A percentile compares a stretch with the other conserved stretches of the same genome.
These are phyloP conservation scores for Tulasnella sp. DNA, from an alignment of 768 basidiomycete genomes.

Conservation along the genomic window DNA sequence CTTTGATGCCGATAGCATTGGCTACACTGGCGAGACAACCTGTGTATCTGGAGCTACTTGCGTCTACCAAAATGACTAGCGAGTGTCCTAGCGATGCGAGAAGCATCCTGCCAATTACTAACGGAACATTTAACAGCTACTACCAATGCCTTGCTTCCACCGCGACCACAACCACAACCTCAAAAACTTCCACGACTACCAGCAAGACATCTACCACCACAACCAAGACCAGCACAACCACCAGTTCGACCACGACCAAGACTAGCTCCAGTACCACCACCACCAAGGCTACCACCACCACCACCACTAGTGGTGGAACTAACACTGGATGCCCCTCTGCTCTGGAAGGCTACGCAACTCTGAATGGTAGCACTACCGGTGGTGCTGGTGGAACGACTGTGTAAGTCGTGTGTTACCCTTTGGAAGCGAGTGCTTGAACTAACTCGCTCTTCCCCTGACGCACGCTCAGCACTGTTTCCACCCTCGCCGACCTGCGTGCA, in stretches of 20 bases:
- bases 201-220: not conserved
- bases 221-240: not conserved
- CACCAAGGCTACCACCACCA: not conserved
- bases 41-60: not conserved
- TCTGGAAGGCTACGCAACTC: slow-evolving; percentile 33
- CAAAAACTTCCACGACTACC: not conserved
- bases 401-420: slow-evolving; percentile 9
- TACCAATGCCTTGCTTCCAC: not conserved
- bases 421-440: not conserved
- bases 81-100: not conserved
- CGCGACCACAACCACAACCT: too few species aligned
- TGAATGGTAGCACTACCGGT: slow-evolving; percentile 37
- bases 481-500: slow-evolving; percentile 32
- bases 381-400: slow-evolving; percentile 37
- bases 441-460: not conserved
- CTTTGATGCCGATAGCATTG: not conserved
- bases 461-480: slow-evolving; percentile 32
- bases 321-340: not conserved
- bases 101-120: not conserved
- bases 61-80: too few species aligned
- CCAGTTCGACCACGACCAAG: not conserved
- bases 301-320: not conserved
- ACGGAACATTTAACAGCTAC: not conserved
- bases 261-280: not conserved
- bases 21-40: not conserved